Percentiles rank a stretch among this genome's conserved stretches.
Evolutionary conservation across 805 yeast species (phyloP).

Genomic region (Nakazawaea anatomiae): DNA sequence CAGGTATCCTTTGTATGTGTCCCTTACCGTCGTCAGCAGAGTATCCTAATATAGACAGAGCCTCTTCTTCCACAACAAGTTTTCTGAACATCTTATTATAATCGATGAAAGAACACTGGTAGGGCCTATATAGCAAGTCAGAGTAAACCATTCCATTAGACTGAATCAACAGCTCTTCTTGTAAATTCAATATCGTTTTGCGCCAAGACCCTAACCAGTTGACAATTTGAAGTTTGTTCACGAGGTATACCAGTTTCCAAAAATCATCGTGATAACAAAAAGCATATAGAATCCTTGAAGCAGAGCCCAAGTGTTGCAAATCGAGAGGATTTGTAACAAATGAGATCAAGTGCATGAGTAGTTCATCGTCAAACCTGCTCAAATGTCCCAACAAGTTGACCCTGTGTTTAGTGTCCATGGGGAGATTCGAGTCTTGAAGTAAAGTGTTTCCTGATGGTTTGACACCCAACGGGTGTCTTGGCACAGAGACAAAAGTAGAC

Average conservation of each 20-base stretch:
- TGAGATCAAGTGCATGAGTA: slow-evolving; percentile 47
- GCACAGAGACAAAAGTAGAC: slow-evolving; percentile 20
- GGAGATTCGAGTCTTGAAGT: slow-evolving; percentile 21
- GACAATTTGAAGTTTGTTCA: background rate
- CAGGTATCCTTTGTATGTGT: slow-evolving; percentile 48
- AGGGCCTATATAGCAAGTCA: slow-evolving; percentile 77
- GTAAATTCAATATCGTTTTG: slow-evolving; percentile 38
- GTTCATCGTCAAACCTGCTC: slow-evolving; percentile 52
- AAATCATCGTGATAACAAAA: slow-evolving; percentile 70
- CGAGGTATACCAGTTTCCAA: slow-evolving; percentile 58
- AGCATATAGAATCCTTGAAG: slow-evolving; percentile 68
- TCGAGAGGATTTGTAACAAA: slow-evolving; percentile 41
- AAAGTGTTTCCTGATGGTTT: slow-evolving; percentile 70
- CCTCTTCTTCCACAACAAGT: slow-evolving; percentile 40
- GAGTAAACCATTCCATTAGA: slow-evolving; percentile 55
- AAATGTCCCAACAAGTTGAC: slow-evolving; percentile 48
- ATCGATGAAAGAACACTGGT: slow-evolving; percentile 69
- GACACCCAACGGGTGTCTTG: slow-evolving; percentile 66
- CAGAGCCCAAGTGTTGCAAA: slow-evolving; percentile 45
- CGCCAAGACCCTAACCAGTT: slow-evolving; percentile 84
- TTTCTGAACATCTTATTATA: slow-evolving; percentile 44
- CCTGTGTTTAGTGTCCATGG: slow-evolving; percentile 9
- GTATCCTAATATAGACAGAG: slow-evolving; percentile 15
- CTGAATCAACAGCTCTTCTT: slow-evolving; percentile 38
- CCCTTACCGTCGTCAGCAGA: slow-evolving; percentile 17